These are phyloP conservation scores for Yarrowia porcina DNA, from an alignment of 805 yeast species.

Conservation along the genomic window DNA sequence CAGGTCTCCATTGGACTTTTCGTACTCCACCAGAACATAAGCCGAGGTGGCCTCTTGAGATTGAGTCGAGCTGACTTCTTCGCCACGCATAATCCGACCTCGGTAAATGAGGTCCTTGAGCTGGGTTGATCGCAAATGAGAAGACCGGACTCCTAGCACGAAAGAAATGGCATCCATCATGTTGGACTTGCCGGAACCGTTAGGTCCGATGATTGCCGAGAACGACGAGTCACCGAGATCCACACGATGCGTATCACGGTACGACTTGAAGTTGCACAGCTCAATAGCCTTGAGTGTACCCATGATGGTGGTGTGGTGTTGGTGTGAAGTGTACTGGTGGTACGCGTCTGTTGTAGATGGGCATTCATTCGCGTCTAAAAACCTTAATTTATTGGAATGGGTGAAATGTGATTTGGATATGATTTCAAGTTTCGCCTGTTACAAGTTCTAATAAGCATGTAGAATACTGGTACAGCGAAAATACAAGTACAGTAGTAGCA, in stretches of 20 bases:
- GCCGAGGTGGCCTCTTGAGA: slow-evolving; percentile 47
- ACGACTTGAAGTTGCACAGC: slow-evolving; percentile 85
- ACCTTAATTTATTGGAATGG: background rate
- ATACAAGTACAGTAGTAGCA: too few species aligned
- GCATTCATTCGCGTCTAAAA: background rate
- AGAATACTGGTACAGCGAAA: too few species aligned
- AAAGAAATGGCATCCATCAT: slow-evolving; percentile 97
- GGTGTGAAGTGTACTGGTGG: too few species aligned
- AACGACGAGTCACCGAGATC: slow-evolving; percentile 80
- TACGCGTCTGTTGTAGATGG: background rate
- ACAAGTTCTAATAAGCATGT: too few species aligned
- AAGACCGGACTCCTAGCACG: slow-evolving; percentile 78
- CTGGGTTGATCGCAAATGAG: slow-evolving; percentile 69
- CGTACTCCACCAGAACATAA: slow-evolving; percentile 74
- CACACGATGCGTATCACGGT: slow-evolving; percentile 67
- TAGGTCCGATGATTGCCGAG: slow-evolving; percentile 95
- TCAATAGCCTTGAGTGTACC: slow-evolving; percentile 79
- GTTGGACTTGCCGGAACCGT: slow-evolving; percentile 96
- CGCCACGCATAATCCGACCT: slow-evolving; percentile 48
- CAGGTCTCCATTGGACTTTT: slow-evolving; percentile 54
- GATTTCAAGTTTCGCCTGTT: too few species aligned
- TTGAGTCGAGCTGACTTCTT: slow-evolving; percentile 34
- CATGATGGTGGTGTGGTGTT: slow-evolving; percentile 46
- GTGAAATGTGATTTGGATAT: too few species aligned
- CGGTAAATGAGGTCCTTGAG: slow-evolving; percentile 78